Evolutionary conservation across 2,329 filamentous ascomycete genomes (phyloP).

Genomic region (Colletotrichum sp.): DNA sequence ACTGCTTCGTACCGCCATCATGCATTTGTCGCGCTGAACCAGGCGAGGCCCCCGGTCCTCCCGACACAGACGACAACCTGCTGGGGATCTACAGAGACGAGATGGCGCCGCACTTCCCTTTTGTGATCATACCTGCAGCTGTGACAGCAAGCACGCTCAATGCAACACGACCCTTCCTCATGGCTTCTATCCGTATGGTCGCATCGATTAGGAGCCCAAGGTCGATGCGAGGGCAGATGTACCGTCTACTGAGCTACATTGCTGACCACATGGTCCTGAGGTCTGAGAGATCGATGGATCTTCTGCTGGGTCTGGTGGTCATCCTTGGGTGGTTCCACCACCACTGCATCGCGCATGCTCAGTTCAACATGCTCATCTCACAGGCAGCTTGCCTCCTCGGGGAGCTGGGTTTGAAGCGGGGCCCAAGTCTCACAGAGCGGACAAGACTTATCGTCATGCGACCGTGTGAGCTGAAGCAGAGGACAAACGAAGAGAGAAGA

Average conservation of each 20-base stretch:
- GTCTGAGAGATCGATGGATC: slow-evolving; percentile 54
- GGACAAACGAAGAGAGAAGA: slow-evolving; percentile 58
- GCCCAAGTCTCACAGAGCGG: slow-evolving; percentile 45
- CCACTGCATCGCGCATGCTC: slow-evolving; percentile 58
- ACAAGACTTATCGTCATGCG: slow-evolving; percentile 46
- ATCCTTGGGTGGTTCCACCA: slow-evolving; percentile 59
- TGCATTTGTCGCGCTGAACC: slow-evolving; percentile 52
- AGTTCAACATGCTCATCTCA: slow-evolving; percentile 55
- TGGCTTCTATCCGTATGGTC: slow-evolving; percentile 55
- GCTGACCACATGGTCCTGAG: slow-evolving; percentile 54
- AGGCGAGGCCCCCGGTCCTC: slow-evolving; percentile 41
- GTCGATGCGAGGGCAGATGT: slow-evolving; percentile 57
- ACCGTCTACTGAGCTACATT: slow-evolving; percentile 48
- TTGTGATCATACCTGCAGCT: slow-evolving; percentile 46
- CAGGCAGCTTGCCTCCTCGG: slow-evolving; percentile 51
- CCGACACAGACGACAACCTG: slow-evolving; percentile 51
- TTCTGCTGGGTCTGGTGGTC: slow-evolving; percentile 53
- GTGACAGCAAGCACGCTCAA: slow-evolving; percentile 41
- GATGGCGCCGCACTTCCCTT: slow-evolving; percentile 49
- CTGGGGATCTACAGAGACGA: slow-evolving; percentile 48
- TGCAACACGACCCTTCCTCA: slow-evolving; percentile 49
- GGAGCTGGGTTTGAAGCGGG: slow-evolving; percentile 51
- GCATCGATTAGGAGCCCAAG: slow-evolving; percentile 50
- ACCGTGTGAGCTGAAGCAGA: slow-evolving; percentile 38
- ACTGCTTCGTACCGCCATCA: slow-evolving; percentile 47